Base-by-base conservation (phyloP, 345 rosid genomes). In the Rhizophora apiculata region DNA sequence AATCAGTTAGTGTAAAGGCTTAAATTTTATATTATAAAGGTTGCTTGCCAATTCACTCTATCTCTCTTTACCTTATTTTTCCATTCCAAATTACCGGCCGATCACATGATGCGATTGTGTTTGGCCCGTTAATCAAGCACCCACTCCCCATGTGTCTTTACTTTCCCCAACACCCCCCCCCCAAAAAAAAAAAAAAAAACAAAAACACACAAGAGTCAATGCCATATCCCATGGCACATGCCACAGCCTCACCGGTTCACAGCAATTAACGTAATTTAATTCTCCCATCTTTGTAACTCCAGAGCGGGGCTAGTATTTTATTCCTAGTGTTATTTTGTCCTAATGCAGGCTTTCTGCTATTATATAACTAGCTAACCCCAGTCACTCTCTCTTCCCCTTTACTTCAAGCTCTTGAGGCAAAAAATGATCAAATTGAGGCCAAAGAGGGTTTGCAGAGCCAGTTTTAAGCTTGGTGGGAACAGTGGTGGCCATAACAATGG, bases 341-440 rank as follows among this genome's bases (percentile, higher is more conserved):
- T 56, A 4, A 20, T 20, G n/a, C 29, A n/a, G 20, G 9, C n/a
- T 22, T 31, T 63, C 43, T 57, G 2, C 39, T 19, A 19, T 57
- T 63, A 62, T 43, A 68, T 60, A 63, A 68, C 53, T 24, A 24
- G 37, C 49, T n/a, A 34, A 3, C 39, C 68, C 29, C 46, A 1
- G 21, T 30, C 65, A 29, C 52, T 65, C 39, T 22, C 4, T 64
- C 49, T 55, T 21, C 66, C 62, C 62, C 32, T 58, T 11, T 16
- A 6, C 24, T 68, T 46, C 55, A 67, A 56, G 56, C 55, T 24
- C 39, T 52, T 6, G 64, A 66, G 67, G 30, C 24, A 63, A 79
- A 72, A 76, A 13, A 88, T 83, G 91, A 83, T 88, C 72, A 89
- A 83, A 80, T 76, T 92, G 63, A 85, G 86, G 81, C 84, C 94